phyloP scores from a whole-genome alignment of 495 filamentous ascomycete species.

The Delitschia confertaspora region DNA sequence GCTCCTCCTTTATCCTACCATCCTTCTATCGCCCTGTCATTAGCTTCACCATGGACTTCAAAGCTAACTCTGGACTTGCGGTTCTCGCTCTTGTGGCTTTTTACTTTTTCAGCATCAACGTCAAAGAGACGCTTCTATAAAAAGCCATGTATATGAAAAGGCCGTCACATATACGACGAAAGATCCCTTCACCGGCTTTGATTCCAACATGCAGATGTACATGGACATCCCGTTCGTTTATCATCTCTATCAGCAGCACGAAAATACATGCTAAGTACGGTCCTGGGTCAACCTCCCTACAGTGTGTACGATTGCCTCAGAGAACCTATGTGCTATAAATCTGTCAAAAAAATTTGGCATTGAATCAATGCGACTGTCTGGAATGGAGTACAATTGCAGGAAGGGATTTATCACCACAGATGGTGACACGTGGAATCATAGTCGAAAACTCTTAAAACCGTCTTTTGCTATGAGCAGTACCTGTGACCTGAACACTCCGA shows the following conservation, averaged over 20 bases:
- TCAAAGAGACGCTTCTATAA: too few relatives aligned
- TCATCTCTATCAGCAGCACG: conserved; percentile 1
- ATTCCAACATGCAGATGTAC: background rate
- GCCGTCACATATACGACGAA: background rate
- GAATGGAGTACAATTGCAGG: conserved; percentile 9
- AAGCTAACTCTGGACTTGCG: too few relatives aligned
- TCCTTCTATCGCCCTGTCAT: too few relatives aligned
- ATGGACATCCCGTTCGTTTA: background rate
- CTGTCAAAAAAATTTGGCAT: conserved; percentile 1
- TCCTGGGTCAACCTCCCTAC: background rate
- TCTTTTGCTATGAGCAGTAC: background rate
- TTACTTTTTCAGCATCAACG: too few relatives aligned
- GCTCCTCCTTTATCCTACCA: too few relatives aligned
- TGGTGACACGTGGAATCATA: conserved; percentile 1
- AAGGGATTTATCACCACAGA: conserved; percentile 7
- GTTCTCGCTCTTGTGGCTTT: too few relatives aligned
- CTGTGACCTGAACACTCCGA: background rate
- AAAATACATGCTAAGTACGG: background rate
- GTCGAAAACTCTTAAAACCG: conserved; percentile 1
- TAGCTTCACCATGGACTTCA: too few relatives aligned
- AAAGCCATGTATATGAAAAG: background rate
- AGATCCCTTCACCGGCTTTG: conserved; percentile 5
- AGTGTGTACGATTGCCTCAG: conserved; percentile 1
- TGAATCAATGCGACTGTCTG: background rate
- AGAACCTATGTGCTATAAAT: conserved; percentile 3